phyloP scores from a whole-genome alignment of 2,329 filamentous ascomycete species.

The Dichotomopilus funicola region DNA sequence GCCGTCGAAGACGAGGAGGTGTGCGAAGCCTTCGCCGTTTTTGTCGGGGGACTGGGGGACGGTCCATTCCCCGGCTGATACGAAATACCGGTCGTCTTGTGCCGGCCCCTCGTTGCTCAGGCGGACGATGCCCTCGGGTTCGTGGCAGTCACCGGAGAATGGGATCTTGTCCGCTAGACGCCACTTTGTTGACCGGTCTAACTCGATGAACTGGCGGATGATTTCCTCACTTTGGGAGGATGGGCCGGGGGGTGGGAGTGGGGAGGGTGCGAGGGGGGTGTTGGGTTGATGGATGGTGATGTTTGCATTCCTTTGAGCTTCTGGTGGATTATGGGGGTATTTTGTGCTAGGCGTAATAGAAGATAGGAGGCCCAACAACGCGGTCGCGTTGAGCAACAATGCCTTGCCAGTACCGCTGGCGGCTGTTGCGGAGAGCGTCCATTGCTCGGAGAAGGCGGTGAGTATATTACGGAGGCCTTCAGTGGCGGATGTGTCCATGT shows the following conservation, averaged over 20 bases:
- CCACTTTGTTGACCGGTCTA: constrained; percentile 37
- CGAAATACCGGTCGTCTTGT: constrained; percentile 34
- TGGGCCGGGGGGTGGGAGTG: constrained; percentile 32
- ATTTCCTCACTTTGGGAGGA: constrained; percentile 32
- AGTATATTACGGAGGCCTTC: too few relatives aligned
- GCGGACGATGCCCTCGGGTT: constrained; percentile 43
- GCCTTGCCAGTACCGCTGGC: too few relatives aligned
- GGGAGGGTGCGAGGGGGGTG: constrained; percentile 29
- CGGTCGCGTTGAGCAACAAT: too few relatives aligned
- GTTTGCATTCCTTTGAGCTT: constrained; percentile 21
- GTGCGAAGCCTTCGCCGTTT: constrained; percentile 38
- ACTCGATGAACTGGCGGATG: constrained; percentile 30
- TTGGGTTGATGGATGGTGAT: constrained; percentile 29
- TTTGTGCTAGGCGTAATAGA: too few relatives aligned
- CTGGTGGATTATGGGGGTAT: too few relatives aligned
- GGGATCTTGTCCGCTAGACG: constrained; percentile 35
- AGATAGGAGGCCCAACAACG: too few relatives aligned
- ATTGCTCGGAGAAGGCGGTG: too few relatives aligned
- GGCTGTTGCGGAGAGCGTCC: too few relatives aligned
- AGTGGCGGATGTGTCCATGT: too few relatives aligned
- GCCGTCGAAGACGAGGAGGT: constrained; percentile 39
- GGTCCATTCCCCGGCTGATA: constrained; percentile 40
- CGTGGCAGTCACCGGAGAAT: constrained; percentile 40
- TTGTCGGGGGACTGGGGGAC: constrained; percentile 28
- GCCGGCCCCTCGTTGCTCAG: constrained; percentile 23